Evolutionary conservation across 257 asterid species (phyloP).

Genomic region (Ajuga chamaepitys): DNA sequence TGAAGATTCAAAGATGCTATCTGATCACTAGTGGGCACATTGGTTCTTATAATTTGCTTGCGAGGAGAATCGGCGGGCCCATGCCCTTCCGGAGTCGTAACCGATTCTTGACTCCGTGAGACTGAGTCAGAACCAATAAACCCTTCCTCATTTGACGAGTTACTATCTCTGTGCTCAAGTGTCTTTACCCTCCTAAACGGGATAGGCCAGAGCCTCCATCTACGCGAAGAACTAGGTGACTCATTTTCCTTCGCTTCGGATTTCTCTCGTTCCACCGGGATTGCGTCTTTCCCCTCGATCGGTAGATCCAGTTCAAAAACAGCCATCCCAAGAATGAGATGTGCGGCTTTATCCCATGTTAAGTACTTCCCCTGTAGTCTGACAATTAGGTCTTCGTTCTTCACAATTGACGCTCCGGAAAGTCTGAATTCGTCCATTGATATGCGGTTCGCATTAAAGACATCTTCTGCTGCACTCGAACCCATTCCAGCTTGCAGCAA

Average conservation of each 20-base stretch:
- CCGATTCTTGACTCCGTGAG: slow-evolving; percentile 33
- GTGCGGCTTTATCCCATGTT: slow-evolving; percentile 77
- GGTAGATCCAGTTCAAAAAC: slow-evolving; percentile 62
- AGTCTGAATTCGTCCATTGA: slow-evolving; percentile 58
- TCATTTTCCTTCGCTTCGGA: slow-evolving; percentile 37
- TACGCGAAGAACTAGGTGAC: slow-evolving; percentile 49
- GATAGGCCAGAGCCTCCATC: slow-evolving; percentile 97
- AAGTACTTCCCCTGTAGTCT: slow-evolving; percentile 70
- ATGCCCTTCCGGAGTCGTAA: slow-evolving; percentile 26
- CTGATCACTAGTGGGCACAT: slow-evolving; percentile 89
- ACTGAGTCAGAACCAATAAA: slow-evolving; percentile 53
- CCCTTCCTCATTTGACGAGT: slow-evolving; percentile 49
- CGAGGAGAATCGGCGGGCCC: slow-evolving; percentile 52
- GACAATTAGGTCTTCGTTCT: slow-evolving; percentile 58
- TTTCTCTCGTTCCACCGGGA: slow-evolving; percentile 50
- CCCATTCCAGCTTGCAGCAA: slow-evolving; percentile 85
- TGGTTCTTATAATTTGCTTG: slow-evolving; percentile 76
- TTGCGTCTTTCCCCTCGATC: slow-evolving; percentile 37
- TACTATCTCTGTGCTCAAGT: slow-evolving; percentile 52
- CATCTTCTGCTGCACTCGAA: slow-evolving; percentile 60
- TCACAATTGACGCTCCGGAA: slow-evolving; percentile 48
- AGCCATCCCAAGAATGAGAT: slow-evolving; percentile 63
- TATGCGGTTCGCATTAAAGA: slow-evolving; percentile 48
- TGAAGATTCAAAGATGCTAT: slow-evolving; percentile 79
- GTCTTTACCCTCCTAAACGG: slow-evolving; percentile 84